These are phyloP conservation scores for Aspergillus terreus DNA, from an alignment of 2,329 filamentous ascomycete species.

Conservation along the genomic window DNA sequence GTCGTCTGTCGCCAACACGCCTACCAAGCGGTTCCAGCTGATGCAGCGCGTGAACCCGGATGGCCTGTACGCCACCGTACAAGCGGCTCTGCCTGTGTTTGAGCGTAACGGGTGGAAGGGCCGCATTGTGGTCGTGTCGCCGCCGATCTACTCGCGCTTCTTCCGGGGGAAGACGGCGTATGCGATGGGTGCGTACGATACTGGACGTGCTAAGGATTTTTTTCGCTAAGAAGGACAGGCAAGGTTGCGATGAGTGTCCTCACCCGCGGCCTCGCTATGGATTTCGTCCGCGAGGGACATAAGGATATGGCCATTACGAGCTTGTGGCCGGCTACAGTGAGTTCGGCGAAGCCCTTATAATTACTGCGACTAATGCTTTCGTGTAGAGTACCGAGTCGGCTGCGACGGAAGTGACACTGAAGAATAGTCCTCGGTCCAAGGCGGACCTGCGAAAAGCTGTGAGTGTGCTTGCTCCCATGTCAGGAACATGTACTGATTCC, in stretches of 20 bases:
- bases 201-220: no score
- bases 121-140: constrained; percentile 72
- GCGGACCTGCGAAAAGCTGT: constrained; percentile 61
- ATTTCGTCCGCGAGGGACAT: constrained; percentile 65
- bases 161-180: constrained; percentile 84
- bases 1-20: constrained; percentile 69
- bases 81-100: constrained; percentile 66
- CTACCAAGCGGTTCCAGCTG: constrained; percentile 70
- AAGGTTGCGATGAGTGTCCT: constrained; percentile 81
- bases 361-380: background rate
- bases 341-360: constrained; percentile 18
- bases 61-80: constrained; percentile 69
- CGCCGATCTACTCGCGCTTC: constrained; percentile 81
- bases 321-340: constrained; percentile 74
- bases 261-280: constrained; percentile 78
- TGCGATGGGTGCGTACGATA: constrained; percentile 51
- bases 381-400: constrained; percentile 67
- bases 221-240: constrained; percentile 33
- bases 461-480: constrained; percentile 11
- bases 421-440: constrained; percentile 46
- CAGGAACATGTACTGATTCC: constrained; percentile 1
- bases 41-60: constrained; percentile 74
- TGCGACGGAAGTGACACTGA: constrained; percentile 56
- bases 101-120: constrained; percentile 52
- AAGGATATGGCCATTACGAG: constrained; percentile 71